phyloP scores from a whole-genome alignment of 2,329 filamentous ascomycete species.

The Diaporthe caulivora region DNA sequence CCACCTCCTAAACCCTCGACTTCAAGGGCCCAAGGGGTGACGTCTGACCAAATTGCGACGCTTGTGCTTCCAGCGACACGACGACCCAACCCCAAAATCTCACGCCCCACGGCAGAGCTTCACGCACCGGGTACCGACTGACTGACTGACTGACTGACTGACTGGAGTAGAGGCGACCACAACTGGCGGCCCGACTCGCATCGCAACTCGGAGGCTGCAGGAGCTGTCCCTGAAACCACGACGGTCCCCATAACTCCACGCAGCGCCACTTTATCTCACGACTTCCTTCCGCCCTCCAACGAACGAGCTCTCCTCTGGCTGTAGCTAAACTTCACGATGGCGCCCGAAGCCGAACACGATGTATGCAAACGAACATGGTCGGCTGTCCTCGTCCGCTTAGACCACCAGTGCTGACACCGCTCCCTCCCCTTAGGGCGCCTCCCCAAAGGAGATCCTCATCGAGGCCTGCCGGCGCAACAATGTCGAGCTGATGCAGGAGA shows the following conservation, averaged over 20 bases:
- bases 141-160: not conserved
- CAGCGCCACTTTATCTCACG: not conserved
- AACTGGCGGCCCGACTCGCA: slow-evolving; percentile 15
- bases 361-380: slow-evolving; percentile 36
- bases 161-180: slow-evolving; percentile 9
- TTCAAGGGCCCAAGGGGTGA: slow-evolving; percentile 22
- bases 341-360: slow-evolving; percentile 47
- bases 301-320: not conserved
- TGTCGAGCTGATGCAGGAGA: slow-evolving; percentile 82
- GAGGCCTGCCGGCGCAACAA: slow-evolving; percentile 96
- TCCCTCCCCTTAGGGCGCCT: slow-evolving; percentile 75
- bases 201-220: not conserved
- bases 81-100: slow-evolving; percentile 2
- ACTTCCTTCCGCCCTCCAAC: not conserved
- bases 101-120: not conserved
- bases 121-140: too few relatives aligned
- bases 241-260: slow-evolving; percentile 12
- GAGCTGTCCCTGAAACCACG: slow-evolving; percentile 25
- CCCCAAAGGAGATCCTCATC: slow-evolving; percentile 85
- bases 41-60: slow-evolving; percentile 17
- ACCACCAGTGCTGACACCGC: slow-evolving; percentile 42
- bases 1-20: slow-evolving; percentile 42
- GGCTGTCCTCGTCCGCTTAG: not conserved
- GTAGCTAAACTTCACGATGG: slow-evolving; percentile 23
- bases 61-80: not conserved